Evolutionary conservation across 176 grass and related monocot species (phyloP).

Genomic region (Lolium rigidum): DNA sequence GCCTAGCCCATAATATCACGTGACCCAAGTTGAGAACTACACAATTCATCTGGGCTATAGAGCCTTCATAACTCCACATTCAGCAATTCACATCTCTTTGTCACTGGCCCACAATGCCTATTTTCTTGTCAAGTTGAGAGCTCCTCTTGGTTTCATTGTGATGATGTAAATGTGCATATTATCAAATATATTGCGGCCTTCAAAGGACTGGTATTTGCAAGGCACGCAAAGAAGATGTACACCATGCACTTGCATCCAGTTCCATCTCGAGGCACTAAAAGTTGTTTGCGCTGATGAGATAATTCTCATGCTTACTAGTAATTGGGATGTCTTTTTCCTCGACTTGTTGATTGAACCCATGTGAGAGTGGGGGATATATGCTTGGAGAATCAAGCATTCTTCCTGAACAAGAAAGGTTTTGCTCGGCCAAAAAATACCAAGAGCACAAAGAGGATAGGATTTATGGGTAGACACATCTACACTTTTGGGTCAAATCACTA

Average conservation of each 20-base stretch:
- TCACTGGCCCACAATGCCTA: not conserved
- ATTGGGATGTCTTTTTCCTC: too few relatives aligned
- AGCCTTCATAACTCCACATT: not conserved
- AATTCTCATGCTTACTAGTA: too few relatives aligned
- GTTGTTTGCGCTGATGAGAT: too few relatives aligned
- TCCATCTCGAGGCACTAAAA: too few relatives aligned
- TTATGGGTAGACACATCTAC: too few relatives aligned
- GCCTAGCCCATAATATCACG: not conserved
- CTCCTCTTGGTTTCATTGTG: not conserved
- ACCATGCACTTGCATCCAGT: not conserved
- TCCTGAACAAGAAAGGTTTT: too few relatives aligned
- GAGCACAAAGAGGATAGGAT: too few relatives aligned
- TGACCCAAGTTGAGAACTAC: not conserved
- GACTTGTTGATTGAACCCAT: too few relatives aligned
- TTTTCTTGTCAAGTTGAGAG: not conserved
- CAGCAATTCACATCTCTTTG: not conserved
- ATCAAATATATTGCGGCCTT: not conserved
- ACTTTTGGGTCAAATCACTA: too few relatives aligned
- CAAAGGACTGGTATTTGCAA: not conserved
- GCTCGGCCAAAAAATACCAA: too few relatives aligned
- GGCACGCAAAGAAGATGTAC: not conserved
- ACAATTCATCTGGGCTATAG: not conserved
- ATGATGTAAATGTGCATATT: not conserved
- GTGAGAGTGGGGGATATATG: too few relatives aligned
- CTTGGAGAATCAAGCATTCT: too few relatives aligned